phyloP scores from a whole-genome alignment of 176 grass and related monocot genomes.

The Olyra latifolia region DNA sequence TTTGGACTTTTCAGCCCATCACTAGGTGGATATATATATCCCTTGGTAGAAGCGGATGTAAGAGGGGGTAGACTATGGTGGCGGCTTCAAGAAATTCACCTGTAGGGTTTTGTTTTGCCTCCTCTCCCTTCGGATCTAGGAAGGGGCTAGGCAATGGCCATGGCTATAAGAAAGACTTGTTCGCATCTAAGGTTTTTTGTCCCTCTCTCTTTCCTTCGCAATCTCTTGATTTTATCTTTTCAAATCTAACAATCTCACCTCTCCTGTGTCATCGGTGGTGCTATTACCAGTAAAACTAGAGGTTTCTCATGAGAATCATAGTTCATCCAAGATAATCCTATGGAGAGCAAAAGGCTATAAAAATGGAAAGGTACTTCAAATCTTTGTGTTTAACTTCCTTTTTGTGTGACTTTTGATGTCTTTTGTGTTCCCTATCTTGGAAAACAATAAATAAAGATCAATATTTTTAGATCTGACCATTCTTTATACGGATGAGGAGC shows the following conservation, averaged over 20 bases:
- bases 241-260: background rate
- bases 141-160: background rate
- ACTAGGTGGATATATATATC: background rate
- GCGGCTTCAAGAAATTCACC: background rate
- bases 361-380: background rate
- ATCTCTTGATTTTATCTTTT: background rate
- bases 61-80: background rate
- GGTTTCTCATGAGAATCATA: background rate
- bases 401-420: background rate
- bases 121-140: background rate
- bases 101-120: background rate
- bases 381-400: background rate
- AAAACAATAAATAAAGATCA: background rate
- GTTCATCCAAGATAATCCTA: background rate
- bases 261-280: background rate
- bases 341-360: background rate
- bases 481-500: background rate
- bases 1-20: background rate
- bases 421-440: background rate
- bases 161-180: background rate
- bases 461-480: background rate
- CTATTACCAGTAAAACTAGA: background rate
- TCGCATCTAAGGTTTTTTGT: background rate
- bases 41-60: background rate
- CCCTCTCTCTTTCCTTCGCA: too few species aligned